Conservation (phyloP, 495 filamentous ascomycete genomes). For the Penicillium lividum region DNA sequence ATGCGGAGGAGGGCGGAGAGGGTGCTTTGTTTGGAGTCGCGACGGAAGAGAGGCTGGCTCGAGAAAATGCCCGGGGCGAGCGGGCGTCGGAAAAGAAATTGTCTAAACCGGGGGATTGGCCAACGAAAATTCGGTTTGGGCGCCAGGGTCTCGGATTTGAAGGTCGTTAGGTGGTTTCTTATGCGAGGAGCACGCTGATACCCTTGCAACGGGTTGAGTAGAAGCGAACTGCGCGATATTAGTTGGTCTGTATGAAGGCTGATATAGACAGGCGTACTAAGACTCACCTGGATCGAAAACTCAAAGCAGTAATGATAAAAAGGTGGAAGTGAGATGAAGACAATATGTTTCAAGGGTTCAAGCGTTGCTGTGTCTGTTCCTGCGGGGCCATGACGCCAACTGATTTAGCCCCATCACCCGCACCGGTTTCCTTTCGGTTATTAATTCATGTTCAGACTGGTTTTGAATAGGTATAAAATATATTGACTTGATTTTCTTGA, state of each 20-base stretch:
- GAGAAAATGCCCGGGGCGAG: conserved; percentile 22
- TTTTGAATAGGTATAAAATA: too few relatives aligned
- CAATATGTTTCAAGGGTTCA: neutral
- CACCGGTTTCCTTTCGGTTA: neutral
- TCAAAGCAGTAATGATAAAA: neutral
- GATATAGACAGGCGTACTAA: neutral
- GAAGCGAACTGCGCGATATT: conserved; percentile 1
- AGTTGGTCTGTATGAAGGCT: neutral
- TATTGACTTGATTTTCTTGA: too few relatives aligned
- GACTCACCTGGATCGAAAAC: neutral
- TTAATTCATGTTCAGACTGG: neutral
- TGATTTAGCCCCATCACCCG: neutral
- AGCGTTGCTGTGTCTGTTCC: conserved; percentile 1
- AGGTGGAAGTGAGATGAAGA: neutral
- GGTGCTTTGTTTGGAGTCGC: conserved; percentile 23
- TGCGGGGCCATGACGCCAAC: conserved; percentile 17
- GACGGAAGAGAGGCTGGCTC: conserved; percentile 18
- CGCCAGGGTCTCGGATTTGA: conserved; percentile 36
- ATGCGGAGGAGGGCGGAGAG: conserved; percentile 33
- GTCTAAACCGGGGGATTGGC: conserved; percentile 25
- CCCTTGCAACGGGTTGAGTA: conserved; percentile 5
- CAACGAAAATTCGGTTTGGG: conserved; percentile 39
- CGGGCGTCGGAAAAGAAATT: conserved; percentile 22
- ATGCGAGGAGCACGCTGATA: conserved; percentile 3
- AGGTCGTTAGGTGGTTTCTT: conserved; percentile 1